Evolutionary conservation across 164 flowering plant species (phyloP).

Genomic region (Aristolochia californica): DNA sequence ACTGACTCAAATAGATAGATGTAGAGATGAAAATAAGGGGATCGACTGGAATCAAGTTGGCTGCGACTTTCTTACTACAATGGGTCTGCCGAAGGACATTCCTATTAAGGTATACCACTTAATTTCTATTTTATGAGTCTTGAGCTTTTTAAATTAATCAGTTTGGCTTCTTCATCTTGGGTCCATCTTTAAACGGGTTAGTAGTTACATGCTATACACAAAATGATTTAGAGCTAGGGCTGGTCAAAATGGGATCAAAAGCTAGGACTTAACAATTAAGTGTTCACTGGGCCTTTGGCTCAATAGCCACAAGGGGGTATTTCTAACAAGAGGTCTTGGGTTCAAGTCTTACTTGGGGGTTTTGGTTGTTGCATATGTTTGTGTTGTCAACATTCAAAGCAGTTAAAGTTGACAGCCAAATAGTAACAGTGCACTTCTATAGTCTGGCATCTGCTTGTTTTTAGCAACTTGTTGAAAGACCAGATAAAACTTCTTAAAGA

Average conservation of each 20-base stretch:
- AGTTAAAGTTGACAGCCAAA: no score
- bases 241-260: neutral
- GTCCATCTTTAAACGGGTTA: neutral
- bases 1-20: conserved; percentile 11
- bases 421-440: no score
- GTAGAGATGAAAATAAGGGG: conserved; percentile 9
- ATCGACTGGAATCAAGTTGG: conserved; percentile 24
- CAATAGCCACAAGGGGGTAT: no score
- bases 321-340: no score
- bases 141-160: neutral
- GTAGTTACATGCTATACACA: neutral
- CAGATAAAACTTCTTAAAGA: no score
- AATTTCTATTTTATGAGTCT: neutral
- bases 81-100: conserved; percentile 28
- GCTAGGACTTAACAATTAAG: neutral
- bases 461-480: no score
- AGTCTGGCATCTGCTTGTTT: no score
- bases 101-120: conserved; percentile 33
- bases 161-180: neutral
- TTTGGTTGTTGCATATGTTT: no score
- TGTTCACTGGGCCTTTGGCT: no score
- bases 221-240: neutral
- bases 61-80: conserved; percentile 19
- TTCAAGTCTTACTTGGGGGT: no score
- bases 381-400: no score